phyloP scores from a whole-genome alignment of 768 basidiomycete genomes.

The Mrakia frigida region DNA sequence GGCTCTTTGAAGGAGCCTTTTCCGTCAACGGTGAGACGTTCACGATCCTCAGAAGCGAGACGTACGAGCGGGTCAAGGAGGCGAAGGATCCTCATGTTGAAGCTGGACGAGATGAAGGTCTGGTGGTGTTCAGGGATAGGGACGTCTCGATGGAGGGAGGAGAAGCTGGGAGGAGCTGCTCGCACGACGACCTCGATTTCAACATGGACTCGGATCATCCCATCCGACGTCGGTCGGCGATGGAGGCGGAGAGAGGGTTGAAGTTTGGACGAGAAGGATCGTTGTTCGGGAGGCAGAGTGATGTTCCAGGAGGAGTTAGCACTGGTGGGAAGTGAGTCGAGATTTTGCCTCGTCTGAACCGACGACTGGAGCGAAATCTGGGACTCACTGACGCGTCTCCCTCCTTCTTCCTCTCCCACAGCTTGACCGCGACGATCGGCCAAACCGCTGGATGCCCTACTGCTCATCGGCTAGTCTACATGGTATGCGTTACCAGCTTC shows the following conservation, averaged over 20 bases:
- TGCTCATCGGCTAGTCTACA: conserved; percentile 61
- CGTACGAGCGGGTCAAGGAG: conserved; percentile 40
- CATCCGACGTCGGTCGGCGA: neutral
- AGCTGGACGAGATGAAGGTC: conserved; percentile 38
- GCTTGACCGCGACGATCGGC: conserved; percentile 67
- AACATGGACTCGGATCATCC: conserved; percentile 34
- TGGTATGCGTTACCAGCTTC: neutral
- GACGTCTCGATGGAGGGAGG: conserved; percentile 54
- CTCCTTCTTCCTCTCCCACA: conserved; percentile 41
- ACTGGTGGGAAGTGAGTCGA: conserved; percentile 38
- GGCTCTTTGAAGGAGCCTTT: conserved; percentile 72
- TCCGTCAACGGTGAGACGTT: conserved; percentile 39
- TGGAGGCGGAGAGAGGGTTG: conserved; percentile 16
- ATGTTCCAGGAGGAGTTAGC: conserved; percentile 43
- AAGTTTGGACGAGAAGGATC: conserved; percentile 48
- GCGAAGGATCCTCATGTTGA: conserved; percentile 49
- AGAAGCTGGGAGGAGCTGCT: conserved; percentile 40
- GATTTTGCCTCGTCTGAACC: too few species aligned
- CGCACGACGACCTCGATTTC: neutral
- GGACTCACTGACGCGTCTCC: neutral
- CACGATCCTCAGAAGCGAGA: conserved; percentile 53
- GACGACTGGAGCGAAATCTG: too few species aligned
- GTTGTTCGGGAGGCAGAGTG: conserved; percentile 2
- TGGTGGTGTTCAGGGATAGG: conserved; percentile 71
- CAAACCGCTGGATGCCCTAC: conserved; percentile 65